Conservation (phyloP, 345 rosid species). For the Streptanthus diversifolius region DNA sequence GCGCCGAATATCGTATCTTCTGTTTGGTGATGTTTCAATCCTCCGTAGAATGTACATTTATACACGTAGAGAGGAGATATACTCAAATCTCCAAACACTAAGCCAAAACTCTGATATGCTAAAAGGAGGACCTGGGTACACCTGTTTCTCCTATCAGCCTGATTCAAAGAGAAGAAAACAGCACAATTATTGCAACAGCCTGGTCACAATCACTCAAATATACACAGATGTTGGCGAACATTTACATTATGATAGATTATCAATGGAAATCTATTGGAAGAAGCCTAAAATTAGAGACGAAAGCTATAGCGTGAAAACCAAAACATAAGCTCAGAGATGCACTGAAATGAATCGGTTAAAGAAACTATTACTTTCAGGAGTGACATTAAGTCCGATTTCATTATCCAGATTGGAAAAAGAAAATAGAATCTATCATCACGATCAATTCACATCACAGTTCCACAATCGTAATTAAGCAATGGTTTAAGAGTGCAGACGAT, state of each 20-base stretch:
- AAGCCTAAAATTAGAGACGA: not conserved
- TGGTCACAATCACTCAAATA: not conserved
- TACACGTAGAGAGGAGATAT: conserved; percentile 88
- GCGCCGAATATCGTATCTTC: conserved; percentile 79
- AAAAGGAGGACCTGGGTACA: conserved; percentile 51
- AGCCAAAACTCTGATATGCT: conserved; percentile 87
- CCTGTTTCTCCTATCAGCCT: conserved; percentile 56
- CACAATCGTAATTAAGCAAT: not conserved
- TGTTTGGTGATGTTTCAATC: conserved; percentile 44
- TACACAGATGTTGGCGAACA: not conserved
- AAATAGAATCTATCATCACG: not conserved
- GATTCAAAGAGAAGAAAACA: conserved; percentile 33
- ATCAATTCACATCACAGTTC: not conserved
- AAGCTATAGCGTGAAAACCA: too few relatives aligned
- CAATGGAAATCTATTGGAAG: not conserved
- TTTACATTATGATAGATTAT: not conserved
- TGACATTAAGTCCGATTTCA: conserved; percentile 2
- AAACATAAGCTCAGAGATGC: conserved; percentile 13
- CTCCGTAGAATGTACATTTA: conserved; percentile 72
- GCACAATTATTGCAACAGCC: not conserved
- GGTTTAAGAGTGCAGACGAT: conserved; percentile 12
- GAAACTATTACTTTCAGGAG: not conserved
- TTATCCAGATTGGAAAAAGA: not conserved
- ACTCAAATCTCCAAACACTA: conserved; percentile 69
- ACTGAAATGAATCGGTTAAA: not conserved